These are phyloP conservation scores for Rosa hybrid DNA, from an alignment of 331 rosid species.

Conservation along the genomic window DNA sequence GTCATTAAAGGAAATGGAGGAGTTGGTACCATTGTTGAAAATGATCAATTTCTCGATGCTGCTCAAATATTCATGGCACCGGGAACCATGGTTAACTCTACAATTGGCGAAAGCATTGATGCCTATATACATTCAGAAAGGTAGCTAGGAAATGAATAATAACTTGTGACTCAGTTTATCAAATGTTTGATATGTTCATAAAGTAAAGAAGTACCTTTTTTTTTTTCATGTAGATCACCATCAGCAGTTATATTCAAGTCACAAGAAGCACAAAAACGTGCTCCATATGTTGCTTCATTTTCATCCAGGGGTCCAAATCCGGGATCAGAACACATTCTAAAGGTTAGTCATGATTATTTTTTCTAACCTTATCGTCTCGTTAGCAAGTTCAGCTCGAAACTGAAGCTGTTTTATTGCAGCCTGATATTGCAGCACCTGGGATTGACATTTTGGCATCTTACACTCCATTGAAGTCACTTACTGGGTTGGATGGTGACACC, in stretches of 20 bases:
- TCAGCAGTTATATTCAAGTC: slow-evolving; percentile 66
- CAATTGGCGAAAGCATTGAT: slow-evolving; percentile 42
- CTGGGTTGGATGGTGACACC: slow-evolving; percentile 70
- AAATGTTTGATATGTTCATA: neutral
- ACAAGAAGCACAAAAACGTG: slow-evolving; percentile 38
- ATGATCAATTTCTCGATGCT: slow-evolving; percentile 44
- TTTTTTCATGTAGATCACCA: slow-evolving; percentile 48
- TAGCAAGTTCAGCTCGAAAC: neutral
- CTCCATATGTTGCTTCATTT: slow-evolving; percentile 79
- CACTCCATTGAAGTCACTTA: slow-evolving; percentile 60
- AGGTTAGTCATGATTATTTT: slow-evolving; percentile 40
- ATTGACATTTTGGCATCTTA: slow-evolving; percentile 73
- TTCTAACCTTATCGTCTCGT: neutral
- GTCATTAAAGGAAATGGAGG: slow-evolving; percentile 66
- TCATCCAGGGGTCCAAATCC: slow-evolving; percentile 87
- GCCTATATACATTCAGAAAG: slow-evolving; percentile 57
- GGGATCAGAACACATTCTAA: slow-evolving; percentile 62
- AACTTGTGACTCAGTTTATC: neutral
- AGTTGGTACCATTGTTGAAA: slow-evolving; percentile 56
- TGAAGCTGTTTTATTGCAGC: slow-evolving; percentile 47
- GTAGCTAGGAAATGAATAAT: slow-evolving; percentile 32
- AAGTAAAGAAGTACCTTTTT: neutral
- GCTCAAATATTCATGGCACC: slow-evolving; percentile 85
- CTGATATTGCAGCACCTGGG: slow-evolving; percentile 92
- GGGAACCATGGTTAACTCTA: slow-evolving; percentile 52